These are phyloP conservation scores for Colletotrichum viniferum DNA, from an alignment of 2,329 filamentous ascomycete species.

Conservation along the genomic window DNA sequence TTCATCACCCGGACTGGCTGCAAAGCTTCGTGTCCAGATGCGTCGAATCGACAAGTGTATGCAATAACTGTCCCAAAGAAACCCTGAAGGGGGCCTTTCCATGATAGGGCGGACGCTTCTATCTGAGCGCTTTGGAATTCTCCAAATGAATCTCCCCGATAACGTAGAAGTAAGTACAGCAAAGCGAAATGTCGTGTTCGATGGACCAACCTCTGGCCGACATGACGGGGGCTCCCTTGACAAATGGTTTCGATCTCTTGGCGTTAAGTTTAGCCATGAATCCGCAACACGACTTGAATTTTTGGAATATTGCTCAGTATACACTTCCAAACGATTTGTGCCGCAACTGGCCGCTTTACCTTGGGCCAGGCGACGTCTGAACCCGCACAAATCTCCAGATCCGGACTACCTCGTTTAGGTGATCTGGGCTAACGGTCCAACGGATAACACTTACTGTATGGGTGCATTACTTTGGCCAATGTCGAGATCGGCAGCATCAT, in stretches of 20 bases:
- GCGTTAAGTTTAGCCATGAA: neutral
- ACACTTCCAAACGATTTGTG: neutral
- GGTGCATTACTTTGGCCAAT: neutral
- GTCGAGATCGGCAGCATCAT: rapidly evolving
- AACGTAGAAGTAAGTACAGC: no score
- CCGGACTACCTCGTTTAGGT: neutral
- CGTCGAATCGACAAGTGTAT: no score
- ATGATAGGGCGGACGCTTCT: no score
- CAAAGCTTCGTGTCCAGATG: no score
- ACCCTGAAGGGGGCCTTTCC: no score
- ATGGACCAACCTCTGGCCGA: no score
- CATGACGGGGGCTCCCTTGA: no score
- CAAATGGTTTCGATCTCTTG: neutral
- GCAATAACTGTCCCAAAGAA: no score
- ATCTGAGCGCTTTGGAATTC: no score
- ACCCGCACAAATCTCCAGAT: neutral
- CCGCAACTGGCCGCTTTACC: neutral
- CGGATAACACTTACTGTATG: neutral
- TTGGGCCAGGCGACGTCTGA: neutral
- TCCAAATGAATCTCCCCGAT: rapidly evolving
- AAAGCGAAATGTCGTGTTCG: no score
- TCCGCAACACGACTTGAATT: neutral
- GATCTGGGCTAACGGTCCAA: neutral
- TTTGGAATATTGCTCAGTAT: neutral
- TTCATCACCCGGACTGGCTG: no score